phyloP scores from a whole-genome alignment of 1,284 basidiomycete genomes.

The Bjerkandera adusta region DNA sequence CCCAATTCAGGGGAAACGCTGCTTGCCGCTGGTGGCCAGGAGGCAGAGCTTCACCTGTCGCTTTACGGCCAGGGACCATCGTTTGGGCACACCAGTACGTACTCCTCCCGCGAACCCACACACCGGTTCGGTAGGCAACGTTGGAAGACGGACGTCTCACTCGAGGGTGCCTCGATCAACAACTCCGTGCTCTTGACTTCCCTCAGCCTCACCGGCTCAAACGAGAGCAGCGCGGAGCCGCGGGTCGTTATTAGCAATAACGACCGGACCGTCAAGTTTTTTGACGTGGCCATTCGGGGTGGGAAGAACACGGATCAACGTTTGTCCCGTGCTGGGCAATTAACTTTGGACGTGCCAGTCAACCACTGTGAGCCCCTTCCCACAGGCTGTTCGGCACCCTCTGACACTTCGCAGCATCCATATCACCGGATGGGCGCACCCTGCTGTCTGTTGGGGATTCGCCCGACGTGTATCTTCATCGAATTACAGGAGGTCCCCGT shows the following conservation, averaged over 20 bases:
- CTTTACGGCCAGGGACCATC: conserved; percentile 38
- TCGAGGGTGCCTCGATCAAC: conserved; percentile 72
- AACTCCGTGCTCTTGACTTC: conserved; percentile 77
- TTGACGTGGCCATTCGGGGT: conserved; percentile 56
- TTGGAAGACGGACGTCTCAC: conserved; percentile 57
- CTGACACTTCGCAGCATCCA: conserved; percentile 52
- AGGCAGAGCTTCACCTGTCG: conserved; percentile 76
- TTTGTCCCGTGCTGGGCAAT: conserved; percentile 49
- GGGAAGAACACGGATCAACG: conserved; percentile 19
- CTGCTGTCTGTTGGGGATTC: conserved; percentile 87
- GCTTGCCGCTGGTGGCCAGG: conserved; percentile 82
- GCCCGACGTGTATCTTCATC: conserved; percentile 74
- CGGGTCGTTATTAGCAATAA: conserved; percentile 84
- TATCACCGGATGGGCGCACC: conserved; percentile 83
- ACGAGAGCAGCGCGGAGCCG: conserved; percentile 62
- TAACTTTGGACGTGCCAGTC: conserved; percentile 67
- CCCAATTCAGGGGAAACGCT: conserved; percentile 54
- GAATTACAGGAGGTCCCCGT: conserved; percentile 55
- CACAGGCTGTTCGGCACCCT: conserved; percentile 8
- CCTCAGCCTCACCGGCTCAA: conserved; percentile 51
- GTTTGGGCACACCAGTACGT: conserved; percentile 16
- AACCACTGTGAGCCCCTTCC: conserved; percentile 54
- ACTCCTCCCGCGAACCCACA: conserved; percentile 17
- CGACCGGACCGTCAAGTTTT: conserved; percentile 75
- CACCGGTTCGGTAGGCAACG: conserved; percentile 30